A percentile compares a stretch with the other conserved stretches of the same genome.
phyloP scores from a whole-genome alignment of 78 protist species.

The Diacronema lutheri region DNA sequence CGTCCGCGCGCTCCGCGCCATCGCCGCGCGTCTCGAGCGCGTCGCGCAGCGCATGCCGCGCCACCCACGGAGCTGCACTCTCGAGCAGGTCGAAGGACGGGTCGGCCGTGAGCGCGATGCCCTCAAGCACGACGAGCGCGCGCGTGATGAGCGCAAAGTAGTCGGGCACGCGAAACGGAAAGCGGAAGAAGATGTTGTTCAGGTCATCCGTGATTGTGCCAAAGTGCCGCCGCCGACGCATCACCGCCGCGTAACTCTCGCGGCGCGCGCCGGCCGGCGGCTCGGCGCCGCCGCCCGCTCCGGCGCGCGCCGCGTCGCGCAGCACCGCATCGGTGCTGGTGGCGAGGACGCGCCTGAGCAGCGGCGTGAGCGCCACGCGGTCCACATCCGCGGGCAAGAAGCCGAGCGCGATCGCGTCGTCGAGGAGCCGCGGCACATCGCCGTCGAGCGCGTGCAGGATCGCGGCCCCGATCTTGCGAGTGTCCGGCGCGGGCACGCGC shows the following conservation, averaged over 20 bases:
- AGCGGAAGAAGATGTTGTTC: not conserved
- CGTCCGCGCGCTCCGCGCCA: too few relatives aligned
- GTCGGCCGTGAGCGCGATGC: slow-evolving; percentile 13
- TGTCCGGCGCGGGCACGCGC: not conserved
- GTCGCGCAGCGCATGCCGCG: not conserved
- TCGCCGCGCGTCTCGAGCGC: too few relatives aligned
- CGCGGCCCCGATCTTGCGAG: not conserved
- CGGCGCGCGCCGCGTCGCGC: too few relatives aligned
- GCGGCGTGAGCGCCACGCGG: not conserved
- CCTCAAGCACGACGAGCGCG: slow-evolving; percentile 12
- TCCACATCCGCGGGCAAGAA: not conserved
- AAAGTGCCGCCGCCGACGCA: not conserved
- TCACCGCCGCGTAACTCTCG: too few relatives aligned
- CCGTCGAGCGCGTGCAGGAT: not conserved
- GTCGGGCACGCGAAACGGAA: not conserved
- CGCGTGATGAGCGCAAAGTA: slow-evolving; percentile 20
- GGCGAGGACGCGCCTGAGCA: not conserved
- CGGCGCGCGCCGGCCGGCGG: too few relatives aligned
- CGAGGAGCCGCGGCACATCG: not conserved
- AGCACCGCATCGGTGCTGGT: too few relatives aligned
- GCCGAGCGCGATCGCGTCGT: not conserved
- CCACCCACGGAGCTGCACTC: not conserved
- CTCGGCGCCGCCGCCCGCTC: too few relatives aligned
- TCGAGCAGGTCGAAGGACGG: not conserved
- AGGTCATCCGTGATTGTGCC: not conserved